Base-by-base conservation (phyloP, 225 moss, liverwort and hornwort genomes). In the Sphagnum contortum region DNA sequence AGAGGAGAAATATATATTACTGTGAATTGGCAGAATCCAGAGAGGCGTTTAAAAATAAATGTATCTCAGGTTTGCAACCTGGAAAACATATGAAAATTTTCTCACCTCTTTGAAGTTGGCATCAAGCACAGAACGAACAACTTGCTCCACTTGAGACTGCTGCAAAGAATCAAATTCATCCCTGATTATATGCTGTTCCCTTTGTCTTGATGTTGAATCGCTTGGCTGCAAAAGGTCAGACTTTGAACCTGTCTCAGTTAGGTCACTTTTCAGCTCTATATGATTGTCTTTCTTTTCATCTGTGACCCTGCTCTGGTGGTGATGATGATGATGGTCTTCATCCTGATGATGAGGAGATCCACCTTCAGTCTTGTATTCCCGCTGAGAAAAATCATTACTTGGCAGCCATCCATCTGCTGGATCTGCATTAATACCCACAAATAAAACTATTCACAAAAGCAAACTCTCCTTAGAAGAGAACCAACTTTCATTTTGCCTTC, bases 61-160 rank as follows among this genome's bases (percentile, higher is more conserved):
- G 29, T 29, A 29, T 29, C 29, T 29, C 29, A 29, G 29, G 29
- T 29, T 29, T 29, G 29, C 29, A 29, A 29, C 29, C 29, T 29
- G 29, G 29, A 29, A 29, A 29, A 29, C 29, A 29, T 29, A 29
- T 29, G 29, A 29, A 29, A 29, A 29, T 29, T 29, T 8, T 66
- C 77, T 64, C 81, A 79, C 95, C 92, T 92, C 78, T 4, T 65
- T 71, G 60, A 96, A 96, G 57, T 73, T 81, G 14, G 79, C 49
- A 14, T 61, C 69, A 64, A 96, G 78, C 66, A 92, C 87, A 14
- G 67, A 49, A 76, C 96, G 92, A 53, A 92, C 88, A 69, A 77
- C 76, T 53, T 85, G 76, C 72, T 92, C 96, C 72, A 96, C 80
- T 73, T 92, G 83, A 47, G 90, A 78, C 64, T 89, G 96, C 51